phyloP scores from a whole-genome alignment of 2,329 filamentous ascomycete genomes.

The Penicillium sp. region DNA sequence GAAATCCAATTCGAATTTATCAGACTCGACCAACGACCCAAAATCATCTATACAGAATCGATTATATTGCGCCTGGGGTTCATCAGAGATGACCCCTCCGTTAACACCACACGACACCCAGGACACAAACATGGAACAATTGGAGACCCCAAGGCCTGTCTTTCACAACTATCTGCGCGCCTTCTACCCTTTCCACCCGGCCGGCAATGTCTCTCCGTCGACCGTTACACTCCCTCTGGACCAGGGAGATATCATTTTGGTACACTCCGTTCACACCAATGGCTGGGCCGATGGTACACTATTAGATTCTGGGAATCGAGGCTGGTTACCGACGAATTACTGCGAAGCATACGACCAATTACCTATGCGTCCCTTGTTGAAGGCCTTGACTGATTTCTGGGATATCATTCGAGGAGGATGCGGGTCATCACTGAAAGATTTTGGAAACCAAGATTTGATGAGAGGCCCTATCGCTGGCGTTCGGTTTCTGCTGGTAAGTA shows the following conservation, averaged over 20 bases:
- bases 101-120: conserved; percentile 66
- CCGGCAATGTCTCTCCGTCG: conserved; percentile 71
- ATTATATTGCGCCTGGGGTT: conserved; percentile 29
- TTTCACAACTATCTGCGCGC: conserved; percentile 95
- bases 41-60: conserved; percentile 16
- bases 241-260: conserved; percentile 86
- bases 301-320: conserved; percentile 77
- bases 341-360: conserved; percentile 92
- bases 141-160: conserved; percentile 57
- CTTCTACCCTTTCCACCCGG: conserved; percentile 87
- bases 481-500: conserved; percentile 77
- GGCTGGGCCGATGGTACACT: conserved; percentile 97
- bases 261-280: conserved; percentile 96
- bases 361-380: conserved; percentile 79
- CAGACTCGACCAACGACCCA: conserved; percentile 13
- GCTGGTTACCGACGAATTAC: conserved; percentile 98
- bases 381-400: conserved; percentile 88
- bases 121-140: conserved; percentile 55
- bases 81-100: conserved; percentile 70
- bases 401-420: conserved; percentile 79
- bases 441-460: conserved; percentile 90
- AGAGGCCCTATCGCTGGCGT: conserved; percentile 92
- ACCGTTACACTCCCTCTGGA: conserved; percentile 86
- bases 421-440: conserved; percentile 72
- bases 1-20: conserved; percentile 34